These are phyloP conservation scores for Phytophthora sansomeana DNA, from an alignment of 352 stramenopile genomes.

Conservation along the genomic window DNA sequence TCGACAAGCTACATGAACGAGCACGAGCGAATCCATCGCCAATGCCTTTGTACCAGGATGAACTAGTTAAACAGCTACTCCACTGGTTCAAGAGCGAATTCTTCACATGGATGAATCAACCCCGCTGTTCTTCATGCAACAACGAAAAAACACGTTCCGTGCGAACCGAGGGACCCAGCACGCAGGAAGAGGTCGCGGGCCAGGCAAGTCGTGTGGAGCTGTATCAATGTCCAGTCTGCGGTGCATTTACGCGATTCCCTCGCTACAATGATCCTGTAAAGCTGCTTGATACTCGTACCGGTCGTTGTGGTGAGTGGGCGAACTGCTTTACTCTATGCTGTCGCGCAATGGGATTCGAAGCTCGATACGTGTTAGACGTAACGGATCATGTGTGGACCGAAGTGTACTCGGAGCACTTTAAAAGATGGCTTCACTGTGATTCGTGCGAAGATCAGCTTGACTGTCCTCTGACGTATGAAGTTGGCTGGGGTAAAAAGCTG, in stretches of 20 bases:
- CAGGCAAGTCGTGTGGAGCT: constrained; percentile 88
- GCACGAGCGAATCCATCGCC: constrained; percentile 60
- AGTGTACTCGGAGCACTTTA: constrained; percentile 81
- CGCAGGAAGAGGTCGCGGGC: constrained; percentile 61
- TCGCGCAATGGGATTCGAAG: constrained; percentile 90
- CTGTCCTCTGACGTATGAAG: constrained; percentile 94
- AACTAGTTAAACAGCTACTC: constrained; percentile 78
- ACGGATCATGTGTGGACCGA: constrained; percentile 97
- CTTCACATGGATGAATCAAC: constrained; percentile 92
- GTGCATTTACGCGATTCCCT: constrained; percentile 80
- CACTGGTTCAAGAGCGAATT: constrained; percentile 93
- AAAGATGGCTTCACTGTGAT: constrained; percentile 95
- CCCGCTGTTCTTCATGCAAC: constrained; percentile 64
- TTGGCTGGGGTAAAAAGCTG: constrained; percentile 95
- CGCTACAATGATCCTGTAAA: constrained; percentile 93
- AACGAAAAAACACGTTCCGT: constrained; percentile 55
- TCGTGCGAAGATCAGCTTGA: constrained; percentile 95
- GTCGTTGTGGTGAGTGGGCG: constrained; percentile 93
- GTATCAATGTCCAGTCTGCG: constrained; percentile 78
- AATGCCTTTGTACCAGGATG: constrained; percentile 63
- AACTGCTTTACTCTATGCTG: constrained; percentile 95
- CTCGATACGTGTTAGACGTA: constrained; percentile 93
- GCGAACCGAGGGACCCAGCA: constrained; percentile 54
- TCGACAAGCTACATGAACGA: constrained; percentile 68
- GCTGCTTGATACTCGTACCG: constrained; percentile 80